Conservation (phyloP, 2,329 filamentous ascomycete species). For the Cylindrodendrum hubeiense region DNA sequence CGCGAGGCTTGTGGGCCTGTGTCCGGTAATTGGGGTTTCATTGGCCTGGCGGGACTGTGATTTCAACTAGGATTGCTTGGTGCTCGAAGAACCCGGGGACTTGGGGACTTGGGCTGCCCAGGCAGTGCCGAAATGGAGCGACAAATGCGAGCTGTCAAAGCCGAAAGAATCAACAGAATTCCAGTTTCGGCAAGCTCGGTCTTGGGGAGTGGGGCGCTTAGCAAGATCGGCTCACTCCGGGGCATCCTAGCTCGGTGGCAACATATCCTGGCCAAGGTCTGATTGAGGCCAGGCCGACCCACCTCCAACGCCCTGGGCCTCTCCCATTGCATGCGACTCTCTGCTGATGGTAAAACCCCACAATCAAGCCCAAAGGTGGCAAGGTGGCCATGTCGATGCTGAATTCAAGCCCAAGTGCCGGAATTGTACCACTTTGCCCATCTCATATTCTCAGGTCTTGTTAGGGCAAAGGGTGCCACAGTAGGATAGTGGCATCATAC, state of each 20-base stretch:
- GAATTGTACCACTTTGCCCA: too few species aligned
- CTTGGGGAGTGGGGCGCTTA: neutral
- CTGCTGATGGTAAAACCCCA: too few species aligned
- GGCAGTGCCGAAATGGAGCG: too few species aligned
- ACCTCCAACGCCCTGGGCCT: neutral
- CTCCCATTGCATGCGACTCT: too few species aligned
- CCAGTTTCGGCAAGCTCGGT: neutral
- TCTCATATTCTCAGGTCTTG: too few species aligned
- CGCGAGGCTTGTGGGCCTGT: neutral
- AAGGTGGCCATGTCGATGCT: too few species aligned
- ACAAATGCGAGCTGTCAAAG: neutral
- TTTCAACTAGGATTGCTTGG: neutral
- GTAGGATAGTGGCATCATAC: too few species aligned
- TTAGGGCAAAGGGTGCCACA: too few species aligned
- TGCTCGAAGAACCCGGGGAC: neutral
- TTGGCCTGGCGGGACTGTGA: neutral
- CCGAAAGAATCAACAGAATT: neutral
- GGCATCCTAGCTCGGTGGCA: neutral
- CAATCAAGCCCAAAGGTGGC: too few species aligned
- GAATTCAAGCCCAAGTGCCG: too few species aligned
- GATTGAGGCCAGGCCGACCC: neutral
- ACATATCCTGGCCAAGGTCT: neutral
- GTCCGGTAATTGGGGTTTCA: neutral
- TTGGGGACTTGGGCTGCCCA: neutral
- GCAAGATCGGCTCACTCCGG: neutral